phyloP scores from a whole-genome alignment of 805 yeast species.

The Nakazawaea wickerhamii region DNA sequence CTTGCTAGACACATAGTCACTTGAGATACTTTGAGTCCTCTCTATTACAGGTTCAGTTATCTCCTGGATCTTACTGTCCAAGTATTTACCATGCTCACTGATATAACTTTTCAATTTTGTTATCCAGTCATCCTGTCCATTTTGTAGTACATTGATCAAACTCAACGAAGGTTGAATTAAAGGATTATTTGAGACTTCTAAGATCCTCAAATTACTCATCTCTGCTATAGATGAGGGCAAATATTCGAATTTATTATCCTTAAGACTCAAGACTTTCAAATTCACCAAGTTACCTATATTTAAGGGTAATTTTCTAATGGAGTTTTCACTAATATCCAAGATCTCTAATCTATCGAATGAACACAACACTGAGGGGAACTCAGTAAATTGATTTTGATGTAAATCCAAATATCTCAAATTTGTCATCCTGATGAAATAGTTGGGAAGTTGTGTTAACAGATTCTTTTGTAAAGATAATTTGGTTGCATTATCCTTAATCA shows the following conservation, averaged over 20 bases:
- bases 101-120: slow-evolving; percentile 34
- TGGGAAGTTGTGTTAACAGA: slow-evolving; percentile 41
- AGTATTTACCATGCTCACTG: slow-evolving; percentile 27
- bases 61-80: slow-evolving; percentile 28
- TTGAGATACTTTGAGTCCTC: slow-evolving; percentile 30
- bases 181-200: slow-evolving; percentile 63
- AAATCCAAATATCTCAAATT: slow-evolving; percentile 58
- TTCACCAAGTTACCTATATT: slow-evolving; percentile 35
- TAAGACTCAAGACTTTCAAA: slow-evolving; percentile 55
- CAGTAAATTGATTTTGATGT: slow-evolving; percentile 50
- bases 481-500: slow-evolving; percentile 30
- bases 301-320: slow-evolving; percentile 41
- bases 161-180: slow-evolving; percentile 41
- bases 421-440: slow-evolving; percentile 36
- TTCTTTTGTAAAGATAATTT: slow-evolving; percentile 54
- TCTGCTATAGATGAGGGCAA: slow-evolving; percentile 50
- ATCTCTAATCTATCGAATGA: slow-evolving; percentile 47
- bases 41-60: slow-evolving; percentile 1
- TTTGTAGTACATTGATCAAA: slow-evolving; percentile 29
- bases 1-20: slow-evolving; percentile 45
- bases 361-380: slow-evolving; percentile 43
- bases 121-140: slow-evolving; percentile 40
- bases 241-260: slow-evolving; percentile 50
- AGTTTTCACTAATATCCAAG: slow-evolving; percentile 59
- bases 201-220: slow-evolving; percentile 44